A percentile compares a stretch with the other conserved stretches of the same genome.
Evolutionary conservation across 164 flowering plant species (phyloP).

Genomic region (Aristolochia contorta): DNA sequence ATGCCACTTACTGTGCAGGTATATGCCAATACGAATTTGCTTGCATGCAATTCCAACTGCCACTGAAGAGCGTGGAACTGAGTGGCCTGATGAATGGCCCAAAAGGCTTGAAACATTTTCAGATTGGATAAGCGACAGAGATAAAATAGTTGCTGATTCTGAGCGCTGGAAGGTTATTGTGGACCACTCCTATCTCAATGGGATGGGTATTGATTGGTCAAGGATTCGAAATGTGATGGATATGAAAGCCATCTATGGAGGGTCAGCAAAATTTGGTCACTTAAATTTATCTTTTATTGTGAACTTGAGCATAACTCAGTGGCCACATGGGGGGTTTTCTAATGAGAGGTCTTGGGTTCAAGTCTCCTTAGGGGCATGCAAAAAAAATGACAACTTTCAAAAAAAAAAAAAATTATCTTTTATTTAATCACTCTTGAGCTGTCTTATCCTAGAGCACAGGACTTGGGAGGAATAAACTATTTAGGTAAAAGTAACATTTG

Average conservation of each 20-base stretch:
- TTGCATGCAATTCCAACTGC: slow-evolving; percentile 69
- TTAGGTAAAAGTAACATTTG: background rate
- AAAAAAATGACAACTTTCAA: too few species aligned
- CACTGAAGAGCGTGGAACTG: slow-evolving; percentile 79
- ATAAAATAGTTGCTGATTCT: slow-evolving; percentile 50
- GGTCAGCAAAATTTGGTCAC: slow-evolving; percentile 35
- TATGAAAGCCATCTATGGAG: slow-evolving; percentile 88
- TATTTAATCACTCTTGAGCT: background rate
- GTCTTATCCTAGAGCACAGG: background rate
- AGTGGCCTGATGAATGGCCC: slow-evolving; percentile 99
- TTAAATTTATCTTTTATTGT: background rate
- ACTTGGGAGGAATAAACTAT: background rate
- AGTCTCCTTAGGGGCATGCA: too few species aligned
- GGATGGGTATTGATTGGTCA: slow-evolving; percentile 90
- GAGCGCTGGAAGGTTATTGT: slow-evolving; percentile 77
- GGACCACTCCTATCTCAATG: slow-evolving; percentile 68
- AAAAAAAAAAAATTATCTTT: background rate
- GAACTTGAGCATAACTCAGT: too few species aligned
- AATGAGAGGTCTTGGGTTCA: too few species aligned
- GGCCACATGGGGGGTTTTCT: too few species aligned
- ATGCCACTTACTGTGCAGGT: slow-evolving; percentile 34
- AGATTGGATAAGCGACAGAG: slow-evolving; percentile 66
- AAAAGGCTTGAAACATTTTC: slow-evolving; percentile 75
- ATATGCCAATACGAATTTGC: slow-evolving; percentile 63
- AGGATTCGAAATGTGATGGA: slow-evolving; percentile 72